phyloP scores from a whole-genome alignment of 257 asterid genomes.

The Petunia secreta region DNA sequence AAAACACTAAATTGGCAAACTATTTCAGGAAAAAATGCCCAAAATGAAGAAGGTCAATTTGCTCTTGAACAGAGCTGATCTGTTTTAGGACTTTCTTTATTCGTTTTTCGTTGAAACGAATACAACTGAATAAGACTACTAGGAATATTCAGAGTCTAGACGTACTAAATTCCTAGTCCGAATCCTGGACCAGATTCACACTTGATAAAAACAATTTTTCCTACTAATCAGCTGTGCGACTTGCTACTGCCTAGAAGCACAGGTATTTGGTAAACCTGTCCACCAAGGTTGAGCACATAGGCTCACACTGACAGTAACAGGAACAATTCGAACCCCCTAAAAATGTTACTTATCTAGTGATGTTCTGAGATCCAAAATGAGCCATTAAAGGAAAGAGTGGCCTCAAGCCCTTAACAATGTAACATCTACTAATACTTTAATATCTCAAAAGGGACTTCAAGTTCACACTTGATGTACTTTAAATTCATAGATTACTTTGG shows the following conservation, averaged over 20 bases:
- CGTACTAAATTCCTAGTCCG: too few species aligned
- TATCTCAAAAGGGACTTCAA: slow-evolving; percentile 9
- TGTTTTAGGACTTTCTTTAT: too few species aligned
- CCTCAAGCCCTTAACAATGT: too few species aligned
- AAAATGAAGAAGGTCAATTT: too few species aligned
- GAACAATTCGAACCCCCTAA: not conserved
- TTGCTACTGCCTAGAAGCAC: not conserved
- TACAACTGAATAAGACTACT: too few species aligned
- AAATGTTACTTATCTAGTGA: not conserved
- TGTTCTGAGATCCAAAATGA: slow-evolving; percentile 18
- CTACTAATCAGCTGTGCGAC: not conserved
- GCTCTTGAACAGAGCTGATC: too few species aligned
- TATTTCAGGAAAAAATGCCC: too few species aligned
- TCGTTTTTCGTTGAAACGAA: too few species aligned
- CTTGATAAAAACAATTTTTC: too few species aligned
- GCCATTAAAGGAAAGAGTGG: not conserved
- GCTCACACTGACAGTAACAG: not conserved
- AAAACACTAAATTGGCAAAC: too few species aligned
- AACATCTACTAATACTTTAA: not conserved
- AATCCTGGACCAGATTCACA: too few species aligned
- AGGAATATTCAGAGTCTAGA: too few species aligned
- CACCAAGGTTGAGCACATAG: not conserved
- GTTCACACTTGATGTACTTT: slow-evolving; percentile 13
- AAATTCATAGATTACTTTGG: slow-evolving; percentile 21
- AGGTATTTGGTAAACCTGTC: not conserved